A percentile compares a stretch with the other conserved stretches of the same genome.
These are phyloP conservation scores for Pichia sporocuriosa DNA, from an alignment of 805 yeast species.

Conservation along the genomic window DNA sequence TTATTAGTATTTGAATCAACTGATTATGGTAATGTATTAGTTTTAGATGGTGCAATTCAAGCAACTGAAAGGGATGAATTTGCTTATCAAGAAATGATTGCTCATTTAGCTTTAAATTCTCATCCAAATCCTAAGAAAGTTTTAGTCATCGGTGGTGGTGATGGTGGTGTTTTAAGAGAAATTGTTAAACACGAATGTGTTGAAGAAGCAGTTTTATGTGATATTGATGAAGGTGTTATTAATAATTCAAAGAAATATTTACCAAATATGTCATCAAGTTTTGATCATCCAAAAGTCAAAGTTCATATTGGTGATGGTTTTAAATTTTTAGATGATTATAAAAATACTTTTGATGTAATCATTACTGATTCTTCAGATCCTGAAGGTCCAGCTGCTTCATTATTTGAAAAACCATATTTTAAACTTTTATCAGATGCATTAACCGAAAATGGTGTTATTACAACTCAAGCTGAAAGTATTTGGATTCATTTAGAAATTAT, in stretches of 20 bases:
- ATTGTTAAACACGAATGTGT: slow-evolving; percentile 81
- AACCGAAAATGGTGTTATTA: slow-evolving; percentile 83
- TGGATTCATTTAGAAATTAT: slow-evolving; percentile 88
- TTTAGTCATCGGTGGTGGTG: slow-evolving; percentile 96
- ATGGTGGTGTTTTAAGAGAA: slow-evolving; percentile 96
- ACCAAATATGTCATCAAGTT: slow-evolving; percentile 82
- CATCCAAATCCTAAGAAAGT: slow-evolving; percentile 94
- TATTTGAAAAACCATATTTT: slow-evolving; percentile 91
- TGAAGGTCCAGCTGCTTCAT: slow-evolving; percentile 94
- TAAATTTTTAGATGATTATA: slow-evolving; percentile 80
- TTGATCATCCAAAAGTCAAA: slow-evolving; percentile 80
- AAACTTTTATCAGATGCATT: slow-evolving; percentile 78
- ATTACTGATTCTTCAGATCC: slow-evolving; percentile 98
- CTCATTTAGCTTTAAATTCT: slow-evolving; percentile 86
- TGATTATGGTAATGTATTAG: slow-evolving; percentile 91
- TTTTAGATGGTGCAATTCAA: slow-evolving; percentile 91
- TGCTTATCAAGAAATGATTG: slow-evolving; percentile 96
- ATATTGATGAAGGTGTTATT: slow-evolving; percentile 91
- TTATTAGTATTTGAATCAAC: slow-evolving; percentile 89
- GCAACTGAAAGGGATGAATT: slow-evolving; percentile 97
- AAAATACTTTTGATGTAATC: slow-evolving; percentile 86
- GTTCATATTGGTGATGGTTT: slow-evolving; percentile 97
- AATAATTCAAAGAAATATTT: slow-evolving; percentile 78
- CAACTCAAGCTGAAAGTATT: slow-evolving; percentile 93
- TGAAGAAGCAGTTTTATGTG: slow-evolving; percentile 87